A percentile compares a stretch with the other conserved stretches of the same genome.
These are phyloP conservation scores for Boletus sp. DNA, from an alignment of 768 basidiomycete genomes.

Conservation along the genomic window DNA sequence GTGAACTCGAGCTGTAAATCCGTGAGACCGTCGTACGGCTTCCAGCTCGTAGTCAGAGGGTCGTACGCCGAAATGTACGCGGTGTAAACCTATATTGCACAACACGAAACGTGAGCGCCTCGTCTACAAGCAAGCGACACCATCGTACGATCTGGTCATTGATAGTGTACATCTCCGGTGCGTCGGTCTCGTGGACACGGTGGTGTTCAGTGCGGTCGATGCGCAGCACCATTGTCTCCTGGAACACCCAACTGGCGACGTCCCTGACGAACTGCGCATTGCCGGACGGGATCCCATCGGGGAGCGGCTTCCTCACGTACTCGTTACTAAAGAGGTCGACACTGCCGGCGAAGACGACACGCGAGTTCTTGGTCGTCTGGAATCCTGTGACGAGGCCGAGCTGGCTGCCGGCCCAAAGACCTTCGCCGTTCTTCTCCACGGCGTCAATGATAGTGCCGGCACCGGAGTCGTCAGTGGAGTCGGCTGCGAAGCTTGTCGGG, in stretches of 20 bases:
- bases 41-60: conserved; percentile 56
- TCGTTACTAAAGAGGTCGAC: conserved; percentile 77
- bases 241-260: conserved; percentile 87
- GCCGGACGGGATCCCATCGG: conserved; percentile 59
- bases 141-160: conserved; percentile 75
- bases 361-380: conserved; percentile 75
- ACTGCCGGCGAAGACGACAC: conserved; percentile 80
- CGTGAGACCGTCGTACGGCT: conserved; percentile 61
- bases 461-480: conserved; percentile 52
- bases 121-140: neutral
- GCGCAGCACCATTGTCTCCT: conserved; percentile 76
- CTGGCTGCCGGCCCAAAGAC: conserved; percentile 77
- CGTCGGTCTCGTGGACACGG: conserved; percentile 55
- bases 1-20: conserved; percentile 96
- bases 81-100: conserved; percentile 57
- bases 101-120: neutral
- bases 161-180: conserved; percentile 75
- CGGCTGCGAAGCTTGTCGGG: conserved; percentile 69
- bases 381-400: conserved; percentile 83
- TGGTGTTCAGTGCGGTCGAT: conserved; percentile 76
- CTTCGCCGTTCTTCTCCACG: conserved; percentile 70
- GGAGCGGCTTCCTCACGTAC: conserved; percentile 60
- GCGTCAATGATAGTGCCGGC: conserved; percentile 68
- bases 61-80: conserved; percentile 71
- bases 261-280: conserved; percentile 75